Conservation (phyloP, 495 filamentous ascomycete genomes). For the Pseudomonodictys pantanalensis region DNA sequence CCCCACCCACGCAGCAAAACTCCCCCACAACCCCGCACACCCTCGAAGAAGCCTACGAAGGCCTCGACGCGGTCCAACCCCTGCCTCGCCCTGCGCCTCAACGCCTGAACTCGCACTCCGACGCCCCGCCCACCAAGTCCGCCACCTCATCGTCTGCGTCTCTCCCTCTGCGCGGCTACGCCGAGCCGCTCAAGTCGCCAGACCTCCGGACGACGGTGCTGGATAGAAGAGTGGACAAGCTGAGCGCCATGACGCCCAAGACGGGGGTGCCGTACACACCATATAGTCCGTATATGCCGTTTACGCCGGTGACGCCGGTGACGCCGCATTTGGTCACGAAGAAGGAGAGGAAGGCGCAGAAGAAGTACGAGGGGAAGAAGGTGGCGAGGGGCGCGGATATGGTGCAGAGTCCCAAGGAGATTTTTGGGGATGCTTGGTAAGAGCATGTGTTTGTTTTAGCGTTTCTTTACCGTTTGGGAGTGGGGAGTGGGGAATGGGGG, state of each 20-base stretch:
- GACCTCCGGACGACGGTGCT: slow-evolving; percentile 52
- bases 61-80: slow-evolving; percentile 37
- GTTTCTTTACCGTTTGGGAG: too few relatives aligned
- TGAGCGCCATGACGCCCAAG: slow-evolving; percentile 58
- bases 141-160: slow-evolving; percentile 19
- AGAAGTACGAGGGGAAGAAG: slow-evolving; percentile 58
- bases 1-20: slow-evolving; percentile 40
- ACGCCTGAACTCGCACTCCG: slow-evolving; percentile 20
- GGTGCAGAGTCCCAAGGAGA: slow-evolving; percentile 55
- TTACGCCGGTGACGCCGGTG: slow-evolving; percentile 80
- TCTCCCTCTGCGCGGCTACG: slow-evolving; percentile 33
- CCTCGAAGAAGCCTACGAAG: slow-evolving; percentile 34
- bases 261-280: slow-evolving; percentile 73
- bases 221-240: slow-evolving; percentile 57
- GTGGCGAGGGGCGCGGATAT: slow-evolving; percentile 54
- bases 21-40: slow-evolving; percentile 28
- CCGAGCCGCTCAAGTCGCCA: slow-evolving; percentile 50
- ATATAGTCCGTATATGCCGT: slow-evolving; percentile 90
- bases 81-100: slow-evolving; percentile 38
- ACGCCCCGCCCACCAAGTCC: slow-evolving; percentile 2
- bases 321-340: slow-evolving; percentile 73
- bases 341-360: slow-evolving; percentile 68
- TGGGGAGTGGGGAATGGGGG: too few relatives aligned
- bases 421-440: slow-evolving; percentile 51
- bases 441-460: too few relatives aligned